Conservation (phyloP, 441 rosid species). For the Populus tomentosa region DNA sequence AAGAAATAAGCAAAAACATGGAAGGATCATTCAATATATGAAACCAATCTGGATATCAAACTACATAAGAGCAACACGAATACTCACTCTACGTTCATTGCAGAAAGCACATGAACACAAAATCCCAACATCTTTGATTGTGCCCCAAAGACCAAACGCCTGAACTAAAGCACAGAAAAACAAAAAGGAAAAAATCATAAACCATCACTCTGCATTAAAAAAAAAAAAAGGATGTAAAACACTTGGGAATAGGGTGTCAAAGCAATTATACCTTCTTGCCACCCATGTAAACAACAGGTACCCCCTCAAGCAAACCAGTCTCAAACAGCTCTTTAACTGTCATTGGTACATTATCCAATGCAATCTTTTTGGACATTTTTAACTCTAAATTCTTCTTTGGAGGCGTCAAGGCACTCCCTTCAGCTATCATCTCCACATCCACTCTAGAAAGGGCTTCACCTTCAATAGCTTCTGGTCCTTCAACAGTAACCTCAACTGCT, state of each 20-base stretch:
- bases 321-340: slow-evolving; percentile 95
- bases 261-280: slow-evolving; percentile 57
- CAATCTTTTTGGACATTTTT: slow-evolving; percentile 52
- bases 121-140: slow-evolving; percentile 84
- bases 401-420: slow-evolving; percentile 35
- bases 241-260: slow-evolving; percentile 3
- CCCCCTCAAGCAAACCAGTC: slow-evolving; percentile 92
- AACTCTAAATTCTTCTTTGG: slow-evolving; percentile 49
- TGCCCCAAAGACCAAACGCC: slow-evolving; percentile 83
- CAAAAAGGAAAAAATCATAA: not conserved
- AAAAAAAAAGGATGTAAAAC: slow-evolving; percentile 1
- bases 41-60: slow-evolving; percentile 19
- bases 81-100: slow-evolving; percentile 75
- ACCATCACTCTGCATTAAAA: not conserved
- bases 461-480: slow-evolving; percentile 28
- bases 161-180: slow-evolving; percentile 37
- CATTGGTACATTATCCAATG: slow-evolving; percentile 52
- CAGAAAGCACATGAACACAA: slow-evolving; percentile 84
- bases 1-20: slow-evolving; percentile 1
- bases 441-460: slow-evolving; percentile 23
- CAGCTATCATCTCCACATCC: slow-evolving; percentile 51
- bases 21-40: not conserved
- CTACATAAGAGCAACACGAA: slow-evolving; percentile 14
- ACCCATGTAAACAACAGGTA: slow-evolving; percentile 88
- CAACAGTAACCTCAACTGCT: slow-evolving; percentile 33